Evolutionary conservation across 169 alveolate species (phyloP), one percentile per base, ranked within the genome.

Genomic region (Babesia bovis): DNA sequence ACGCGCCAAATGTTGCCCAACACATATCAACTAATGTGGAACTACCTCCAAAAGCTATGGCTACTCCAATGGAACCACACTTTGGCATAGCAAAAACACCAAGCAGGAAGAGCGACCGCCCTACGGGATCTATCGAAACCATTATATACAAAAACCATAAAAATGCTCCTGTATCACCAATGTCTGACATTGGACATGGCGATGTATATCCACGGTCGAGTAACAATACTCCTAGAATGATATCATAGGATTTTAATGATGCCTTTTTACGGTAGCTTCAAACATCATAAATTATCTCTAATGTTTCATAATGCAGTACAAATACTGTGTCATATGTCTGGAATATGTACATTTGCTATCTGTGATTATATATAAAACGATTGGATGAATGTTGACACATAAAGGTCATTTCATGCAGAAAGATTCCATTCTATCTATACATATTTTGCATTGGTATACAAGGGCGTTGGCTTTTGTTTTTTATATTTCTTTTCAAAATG

Each of bases 121-220:
- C 15, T 17, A 63, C 15, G 30, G 30, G 32, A n/a, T 13, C 33
- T 12, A 35, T 56, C 3, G 73, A 63, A 23, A 32, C 61, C 60
- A 47, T 63, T 38, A 45, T 63, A n/a, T 63, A 63, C 38, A 26
- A 28, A 50, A 63, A 25, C 33, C 19, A 58, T 32, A 47, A 58
- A 3, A 44, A 9, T 12, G 9, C 40, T 7, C 35, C 19, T 28
- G 17, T 47, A 5, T 49, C 73, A 21, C 73, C 73, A 2, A 9
- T 63, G 58, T 49, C 58, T 23, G 73, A 63, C n/a, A 49, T 58
- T 21, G 60, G 50, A 4, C 30, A 25, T 6, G 26, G 10, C 4
- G 73, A 63, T 28, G 60, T 36, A 4, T 63, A 63, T 44, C 73
- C 73, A 6, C 73, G 25, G 5, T 63, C 73, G 26, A 49, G n/a